Evolutionary conservation across 148 eudicot species (phyloP), one percentile per base, ranked within the genome.

Genomic region (Nepenthes mirabilis): DNA sequence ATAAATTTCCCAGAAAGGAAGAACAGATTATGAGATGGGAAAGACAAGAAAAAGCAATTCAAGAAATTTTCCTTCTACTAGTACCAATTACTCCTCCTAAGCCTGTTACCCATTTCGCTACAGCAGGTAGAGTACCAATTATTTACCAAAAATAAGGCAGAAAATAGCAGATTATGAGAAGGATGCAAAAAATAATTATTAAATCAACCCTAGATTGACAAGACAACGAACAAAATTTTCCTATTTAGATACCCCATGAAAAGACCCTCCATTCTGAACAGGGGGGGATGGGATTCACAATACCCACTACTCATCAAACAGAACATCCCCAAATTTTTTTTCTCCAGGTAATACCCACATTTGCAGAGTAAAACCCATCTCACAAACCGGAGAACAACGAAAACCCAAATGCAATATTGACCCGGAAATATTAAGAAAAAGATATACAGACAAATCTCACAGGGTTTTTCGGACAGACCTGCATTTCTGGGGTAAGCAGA

Each of bases 401-500:
- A 55, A 14, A n/a, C 58, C 35, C 11, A 34, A 55, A 6, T 55
- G 58, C n/a, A 34, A 14, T 13, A 34, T 23, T 34, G 23, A 34
- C 10, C 58, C n/a, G 11, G 14, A 55, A 55, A 23, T 23, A 23
- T 23, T 8, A 37, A 51, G 36, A 11, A 11, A 10, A 50, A 10
- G 14, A 2, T 50, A n/a, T 6, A 50, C 6, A 50, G 13, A n/a
- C n/a, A 50, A 5, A 5, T 10, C n/a, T 50, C 14, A 23, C 23
- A 23, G 23, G 23, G 23, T 23, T 23, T 50, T 10, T 50, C 13
- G 14, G 11, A 50, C 6, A 37, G 9, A 63, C 66, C 66, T 52
- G 66, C 66, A 53, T 63, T 63, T 53, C 57, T 63, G 36, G 57
- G 13, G 43, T 63, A 53, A 63, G 55, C 47, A 23, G 66, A 45